Conservation (phyloP, 2,329 filamentous ascomycete genomes). For the Albifimbria verrucaria region DNA sequence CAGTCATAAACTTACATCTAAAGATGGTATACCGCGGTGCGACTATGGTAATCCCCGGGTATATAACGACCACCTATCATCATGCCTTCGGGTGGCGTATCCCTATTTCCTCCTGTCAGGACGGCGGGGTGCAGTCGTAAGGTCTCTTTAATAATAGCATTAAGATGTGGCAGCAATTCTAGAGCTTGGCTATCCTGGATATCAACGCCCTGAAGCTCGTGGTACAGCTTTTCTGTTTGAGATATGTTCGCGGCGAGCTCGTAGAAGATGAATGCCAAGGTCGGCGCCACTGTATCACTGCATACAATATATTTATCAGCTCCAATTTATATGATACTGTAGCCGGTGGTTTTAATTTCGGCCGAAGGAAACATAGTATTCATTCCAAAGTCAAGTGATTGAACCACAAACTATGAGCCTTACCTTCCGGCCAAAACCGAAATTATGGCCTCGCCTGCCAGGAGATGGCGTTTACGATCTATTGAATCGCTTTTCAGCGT, state of each 20-base stretch:
- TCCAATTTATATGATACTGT: too few species aligned
- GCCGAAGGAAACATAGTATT: too few species aligned
- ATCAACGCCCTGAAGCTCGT: slow-evolving; percentile 12
- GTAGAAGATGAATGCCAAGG: slow-evolving; percentile 12
- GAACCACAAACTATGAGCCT: too few species aligned
- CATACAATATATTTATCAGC: not conserved
- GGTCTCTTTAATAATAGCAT: slow-evolving; percentile 18
- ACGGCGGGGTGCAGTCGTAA: slow-evolving; percentile 19
- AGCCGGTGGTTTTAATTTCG: too few species aligned
- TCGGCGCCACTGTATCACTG: slow-evolving; percentile 15
- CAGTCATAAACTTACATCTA: not conserved
- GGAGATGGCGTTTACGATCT: not conserved
- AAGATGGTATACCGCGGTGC: slow-evolving; percentile 1
- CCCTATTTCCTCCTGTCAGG: slow-evolving; percentile 14
- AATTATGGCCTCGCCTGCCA: slow-evolving; percentile 13
- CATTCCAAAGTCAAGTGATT: too few species aligned
- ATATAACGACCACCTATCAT: slow-evolving; percentile 4
- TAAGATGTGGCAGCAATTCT: slow-evolving; percentile 16
- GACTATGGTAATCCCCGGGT: slow-evolving; percentile 11
- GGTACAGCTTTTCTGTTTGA: slow-evolving; percentile 5
- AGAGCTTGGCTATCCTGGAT: slow-evolving; percentile 13
- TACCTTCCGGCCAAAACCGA: slow-evolving; percentile 19
- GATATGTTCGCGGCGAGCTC: slow-evolving; percentile 13
- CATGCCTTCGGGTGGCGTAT: slow-evolving; percentile 13
- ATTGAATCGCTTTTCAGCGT: not conserved